Evolutionary conservation across 192 early-diverging fungal species (phyloP).

Genomic region (Gaertneriomyces sp.): DNA sequence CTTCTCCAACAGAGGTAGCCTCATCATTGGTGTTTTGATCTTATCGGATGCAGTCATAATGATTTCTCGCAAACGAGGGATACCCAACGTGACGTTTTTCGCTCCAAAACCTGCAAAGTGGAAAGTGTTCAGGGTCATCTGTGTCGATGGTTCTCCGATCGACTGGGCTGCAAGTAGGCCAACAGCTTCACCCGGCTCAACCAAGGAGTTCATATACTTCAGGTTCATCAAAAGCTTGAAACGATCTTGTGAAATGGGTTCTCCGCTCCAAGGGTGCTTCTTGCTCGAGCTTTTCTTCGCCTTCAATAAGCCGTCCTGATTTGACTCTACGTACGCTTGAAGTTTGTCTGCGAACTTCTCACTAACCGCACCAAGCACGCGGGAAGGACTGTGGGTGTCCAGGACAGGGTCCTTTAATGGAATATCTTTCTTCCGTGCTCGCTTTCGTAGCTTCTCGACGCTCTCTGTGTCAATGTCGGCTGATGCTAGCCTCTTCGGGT

Average conservation of each 20-base stretch:
- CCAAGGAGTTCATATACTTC: constrained; percentile 90
- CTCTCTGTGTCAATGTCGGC: constrained; percentile 63
- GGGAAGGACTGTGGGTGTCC: constrained; percentile 74
- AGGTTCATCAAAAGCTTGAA: constrained; percentile 92
- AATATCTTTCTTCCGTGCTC: constrained; percentile 62
- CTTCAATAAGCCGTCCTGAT: constrained; percentile 62
- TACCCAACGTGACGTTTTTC: constrained; percentile 99
- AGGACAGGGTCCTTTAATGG: constrained; percentile 44
- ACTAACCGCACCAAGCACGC: constrained; percentile 82
- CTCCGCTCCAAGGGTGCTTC: constrained; percentile 30
- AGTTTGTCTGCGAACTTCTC: constrained; percentile 78
- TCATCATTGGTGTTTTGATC: constrained; percentile 93
- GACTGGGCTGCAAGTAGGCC: constrained; percentile 95
- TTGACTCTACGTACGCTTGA: constrained; percentile 66
- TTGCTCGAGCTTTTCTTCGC: constrained; percentile 15
- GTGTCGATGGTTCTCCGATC: constrained; percentile 98
- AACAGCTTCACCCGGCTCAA: constrained; percentile 97
- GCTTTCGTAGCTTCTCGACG: constrained; percentile 75
- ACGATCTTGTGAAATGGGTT: constrained; percentile 49
- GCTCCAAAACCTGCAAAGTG: constrained; percentile 91
- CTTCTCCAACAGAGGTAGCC: constrained; percentile 64
- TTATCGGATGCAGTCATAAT: constrained; percentile 94
- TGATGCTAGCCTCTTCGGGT: constrained; percentile 61
- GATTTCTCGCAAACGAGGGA: constrained; percentile 98
- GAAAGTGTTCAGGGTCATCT: constrained; percentile 99